A percentile compares a stretch with the other conserved stretches of the same genome.
Evolutionary conservation across 768 basidiomycete species (phyloP).

Genomic region (Amanita muscaria): DNA sequence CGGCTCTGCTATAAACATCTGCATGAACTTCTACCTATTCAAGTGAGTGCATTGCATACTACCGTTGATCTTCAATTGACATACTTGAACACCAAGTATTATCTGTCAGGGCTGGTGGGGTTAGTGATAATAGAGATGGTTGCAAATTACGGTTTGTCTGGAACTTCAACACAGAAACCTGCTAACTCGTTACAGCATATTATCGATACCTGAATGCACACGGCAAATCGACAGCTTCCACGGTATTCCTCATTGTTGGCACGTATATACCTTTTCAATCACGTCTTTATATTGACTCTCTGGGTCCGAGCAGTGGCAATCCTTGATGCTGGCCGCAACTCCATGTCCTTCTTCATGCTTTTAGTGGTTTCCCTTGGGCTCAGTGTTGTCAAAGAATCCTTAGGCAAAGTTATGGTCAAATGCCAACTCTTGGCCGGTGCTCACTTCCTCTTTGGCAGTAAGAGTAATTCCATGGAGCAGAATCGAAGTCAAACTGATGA

Average conservation of each 20-base stretch:
- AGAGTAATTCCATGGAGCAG: constrained; percentile 49
- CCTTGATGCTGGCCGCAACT: constrained; percentile 89
- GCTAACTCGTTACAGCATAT: constrained; percentile 47
- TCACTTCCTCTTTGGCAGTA: constrained; percentile 93
- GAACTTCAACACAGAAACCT: not conserved
- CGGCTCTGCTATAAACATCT: constrained; percentile 75
- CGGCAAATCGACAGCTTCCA: constrained; percentile 62
- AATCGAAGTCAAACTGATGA: not conserved
- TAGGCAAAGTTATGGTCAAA: constrained; percentile 77
- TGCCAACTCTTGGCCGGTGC: constrained; percentile 74
- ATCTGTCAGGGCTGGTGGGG: constrained; percentile 80
- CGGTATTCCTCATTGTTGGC: constrained; percentile 91
- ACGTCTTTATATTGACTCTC: constrained; percentile 7
- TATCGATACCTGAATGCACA: constrained; percentile 93
- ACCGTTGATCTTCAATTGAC: not conserved
- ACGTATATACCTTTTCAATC: constrained; percentile 17
- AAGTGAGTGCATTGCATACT: constrained; percentile 36
- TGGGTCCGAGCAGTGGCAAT: constrained; percentile 82
- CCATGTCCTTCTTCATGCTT: constrained; percentile 91
- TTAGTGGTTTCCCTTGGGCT: constrained; percentile 88
- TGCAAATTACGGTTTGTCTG: constrained; percentile 68
- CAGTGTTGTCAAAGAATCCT: constrained; percentile 82
- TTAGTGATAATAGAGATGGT: constrained; percentile 93
- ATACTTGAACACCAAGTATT: constrained; percentile 46
- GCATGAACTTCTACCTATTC: constrained; percentile 80